These are phyloP conservation scores for Rostrohypoxylon terebratum DNA, from an alignment of 495 filamentous ascomycete genomes.

Conservation along the genomic window DNA sequence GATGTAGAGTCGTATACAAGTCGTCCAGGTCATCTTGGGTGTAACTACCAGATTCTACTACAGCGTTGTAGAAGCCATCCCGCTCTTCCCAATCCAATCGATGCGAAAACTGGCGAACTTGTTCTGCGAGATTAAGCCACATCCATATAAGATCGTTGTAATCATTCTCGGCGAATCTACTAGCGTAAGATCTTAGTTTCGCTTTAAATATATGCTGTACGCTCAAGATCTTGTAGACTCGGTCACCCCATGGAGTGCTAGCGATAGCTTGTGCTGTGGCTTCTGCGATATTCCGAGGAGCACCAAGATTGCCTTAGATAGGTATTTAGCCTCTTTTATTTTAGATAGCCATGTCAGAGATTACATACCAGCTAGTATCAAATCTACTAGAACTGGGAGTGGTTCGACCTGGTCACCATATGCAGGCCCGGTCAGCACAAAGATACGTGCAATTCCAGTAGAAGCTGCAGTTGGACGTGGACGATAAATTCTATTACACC, in stretches of 20 bases:
- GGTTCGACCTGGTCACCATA: conserved; percentile 5
- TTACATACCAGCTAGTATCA: not conserved
- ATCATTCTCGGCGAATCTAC: not conserved
- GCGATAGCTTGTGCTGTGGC: not conserved
- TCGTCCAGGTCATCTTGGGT: not conserved
- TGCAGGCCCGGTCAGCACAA: not conserved
- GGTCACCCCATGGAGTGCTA: not conserved
- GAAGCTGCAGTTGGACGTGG: conserved; percentile 7
- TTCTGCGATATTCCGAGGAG: conserved; percentile 4
- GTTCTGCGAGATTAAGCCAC: not conserved
- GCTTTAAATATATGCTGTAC: conserved; percentile 2
- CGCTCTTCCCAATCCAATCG: not conserved
- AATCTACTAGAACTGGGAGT: conserved; percentile 9
- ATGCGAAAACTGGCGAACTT: not conserved
- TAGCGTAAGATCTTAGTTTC: not conserved
- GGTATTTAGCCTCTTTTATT: not conserved
- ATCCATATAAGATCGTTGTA: conserved; percentile 9
- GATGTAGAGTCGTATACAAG: not conserved
- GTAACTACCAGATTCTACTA: conserved; percentile 4
- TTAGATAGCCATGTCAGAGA: not conserved
- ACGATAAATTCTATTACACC: not conserved
- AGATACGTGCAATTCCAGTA: conserved; percentile 5
- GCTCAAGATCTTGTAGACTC: conserved; percentile 4
- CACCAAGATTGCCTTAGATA: conserved; percentile 1
- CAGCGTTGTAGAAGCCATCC: not conserved